These are phyloP conservation scores for Corylus heterophylla DNA, from an alignment of 306 rosid species.

Conservation along the genomic window DNA sequence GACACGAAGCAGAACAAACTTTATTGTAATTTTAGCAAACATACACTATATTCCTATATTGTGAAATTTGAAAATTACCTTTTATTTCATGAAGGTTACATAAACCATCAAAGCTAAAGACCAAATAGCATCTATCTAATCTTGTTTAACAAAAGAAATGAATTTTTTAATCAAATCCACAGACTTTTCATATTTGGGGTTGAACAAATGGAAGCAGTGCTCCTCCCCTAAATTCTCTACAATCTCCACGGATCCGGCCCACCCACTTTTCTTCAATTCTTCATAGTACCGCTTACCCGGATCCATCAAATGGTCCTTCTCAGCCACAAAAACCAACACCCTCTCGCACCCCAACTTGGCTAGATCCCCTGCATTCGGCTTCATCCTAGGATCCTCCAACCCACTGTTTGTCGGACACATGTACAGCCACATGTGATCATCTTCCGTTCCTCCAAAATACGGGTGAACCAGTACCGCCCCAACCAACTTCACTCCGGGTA, in stretches of 20 bases:
- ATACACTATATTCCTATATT: no score
- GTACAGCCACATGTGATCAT: conserved; percentile 3
- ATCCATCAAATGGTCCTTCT: conserved; percentile 24
- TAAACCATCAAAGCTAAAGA: not conserved
- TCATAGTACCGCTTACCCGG: conserved; percentile 24
- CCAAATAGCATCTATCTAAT: not conserved
- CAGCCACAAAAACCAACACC: conserved; percentile 36
- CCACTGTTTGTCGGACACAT: conserved; percentile 31
- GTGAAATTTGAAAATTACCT: no score
- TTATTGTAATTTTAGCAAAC: no score
- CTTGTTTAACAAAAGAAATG: conserved; percentile 18
- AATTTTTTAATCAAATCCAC: conserved; percentile 13
- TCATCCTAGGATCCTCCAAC: conserved; percentile 34
- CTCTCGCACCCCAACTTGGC: conserved; percentile 15
- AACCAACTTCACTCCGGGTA: not conserved
- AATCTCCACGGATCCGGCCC: conserved; percentile 35
- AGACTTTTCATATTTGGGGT: conserved; percentile 27
- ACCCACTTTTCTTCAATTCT: conserved; percentile 29
- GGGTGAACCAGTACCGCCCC: conserved; percentile 36
- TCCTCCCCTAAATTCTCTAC: conserved; percentile 28
- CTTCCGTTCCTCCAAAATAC: conserved; percentile 17
- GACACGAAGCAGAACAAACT: no score
- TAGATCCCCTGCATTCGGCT: conserved; percentile 26
- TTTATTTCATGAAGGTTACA: no score
- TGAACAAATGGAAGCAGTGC: conserved; percentile 35